Evolutionary conservation across 2,329 filamentous ascomycete species (phyloP).

Genomic region (Aspergillus hortae): DNA sequence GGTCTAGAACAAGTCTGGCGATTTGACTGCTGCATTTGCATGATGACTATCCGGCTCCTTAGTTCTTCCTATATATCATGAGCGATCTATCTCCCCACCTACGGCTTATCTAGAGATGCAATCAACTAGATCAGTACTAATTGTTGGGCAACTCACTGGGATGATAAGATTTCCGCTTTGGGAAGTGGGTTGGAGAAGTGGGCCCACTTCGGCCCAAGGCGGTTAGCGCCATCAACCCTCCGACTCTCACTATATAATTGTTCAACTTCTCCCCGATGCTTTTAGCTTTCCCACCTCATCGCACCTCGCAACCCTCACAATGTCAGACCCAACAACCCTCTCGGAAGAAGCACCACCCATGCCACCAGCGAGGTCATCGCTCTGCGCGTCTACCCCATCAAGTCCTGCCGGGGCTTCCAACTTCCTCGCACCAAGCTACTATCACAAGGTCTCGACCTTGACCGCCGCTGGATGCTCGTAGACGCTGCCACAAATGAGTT

Average conservation of each 20-base stretch:
- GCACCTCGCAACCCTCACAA: not conserved
- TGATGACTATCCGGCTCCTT: not conserved
- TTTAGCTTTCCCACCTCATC: not conserved
- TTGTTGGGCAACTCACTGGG: no score
- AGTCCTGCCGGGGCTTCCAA: conserved; percentile 62
- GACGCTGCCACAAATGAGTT: conserved; percentile 53
- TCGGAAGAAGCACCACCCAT: conserved; percentile 9
- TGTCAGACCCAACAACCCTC: not conserved
- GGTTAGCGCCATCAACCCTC: no score
- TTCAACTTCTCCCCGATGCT: not conserved
- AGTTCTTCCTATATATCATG: no score
- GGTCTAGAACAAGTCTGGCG: conserved; percentile 2
- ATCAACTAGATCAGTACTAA: not conserved
- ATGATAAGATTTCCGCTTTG: not conserved
- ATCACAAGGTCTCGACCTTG: conserved; percentile 57
- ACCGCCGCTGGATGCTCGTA: conserved; percentile 66
- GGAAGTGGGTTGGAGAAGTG: no score
- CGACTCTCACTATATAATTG: not conserved
- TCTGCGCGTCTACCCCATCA: conserved; percentile 61
- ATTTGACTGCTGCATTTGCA: not conserved
- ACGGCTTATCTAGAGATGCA: not conserved
- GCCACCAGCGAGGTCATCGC: conserved; percentile 29
- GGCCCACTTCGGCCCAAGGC: no score
- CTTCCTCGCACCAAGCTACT: conserved; percentile 51
- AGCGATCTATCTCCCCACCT: no score